phyloP scores from a whole-genome alignment of 129 eudicot species.

The Mikania micrantha region DNA sequence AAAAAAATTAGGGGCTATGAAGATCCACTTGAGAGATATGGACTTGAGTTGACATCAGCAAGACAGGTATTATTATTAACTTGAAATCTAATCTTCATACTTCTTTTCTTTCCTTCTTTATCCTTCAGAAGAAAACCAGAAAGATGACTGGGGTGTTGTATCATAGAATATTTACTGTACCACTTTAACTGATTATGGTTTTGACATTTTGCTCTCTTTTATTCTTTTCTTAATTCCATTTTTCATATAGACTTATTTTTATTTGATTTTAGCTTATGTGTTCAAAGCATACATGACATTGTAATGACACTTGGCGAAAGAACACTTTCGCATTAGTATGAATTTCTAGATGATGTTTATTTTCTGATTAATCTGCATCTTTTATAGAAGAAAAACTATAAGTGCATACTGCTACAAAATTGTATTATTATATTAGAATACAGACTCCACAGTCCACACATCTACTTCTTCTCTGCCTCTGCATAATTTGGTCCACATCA shows the following conservation, averaged over 20 bases:
- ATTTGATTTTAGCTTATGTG: not conserved
- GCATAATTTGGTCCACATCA: not conserved
- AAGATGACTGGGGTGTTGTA: not conserved
- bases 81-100: slow-evolving; percentile 3
- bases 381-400: not conserved
- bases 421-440: no score
- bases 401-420: not conserved
- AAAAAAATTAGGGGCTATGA: slow-evolving; percentile 80
- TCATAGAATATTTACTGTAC: not conserved
- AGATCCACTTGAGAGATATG: slow-evolving; percentile 64
- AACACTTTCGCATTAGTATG: not conserved
- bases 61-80: slow-evolving; percentile 41
- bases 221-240: not conserved
- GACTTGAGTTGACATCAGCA: slow-evolving; percentile 56
- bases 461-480: not conserved
- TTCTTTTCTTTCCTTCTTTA: not conserved
- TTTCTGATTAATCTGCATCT: not conserved
- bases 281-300: not conserved
- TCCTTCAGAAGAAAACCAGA: not conserved
- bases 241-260: not conserved
- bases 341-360: not conserved
- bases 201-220: not conserved
- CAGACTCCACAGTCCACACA: not conserved
- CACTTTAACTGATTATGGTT: not conserved
- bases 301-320: not conserved